Conservation (phyloP, 352 stramenopile genomes). For the Blastocystis sp. region DNA sequence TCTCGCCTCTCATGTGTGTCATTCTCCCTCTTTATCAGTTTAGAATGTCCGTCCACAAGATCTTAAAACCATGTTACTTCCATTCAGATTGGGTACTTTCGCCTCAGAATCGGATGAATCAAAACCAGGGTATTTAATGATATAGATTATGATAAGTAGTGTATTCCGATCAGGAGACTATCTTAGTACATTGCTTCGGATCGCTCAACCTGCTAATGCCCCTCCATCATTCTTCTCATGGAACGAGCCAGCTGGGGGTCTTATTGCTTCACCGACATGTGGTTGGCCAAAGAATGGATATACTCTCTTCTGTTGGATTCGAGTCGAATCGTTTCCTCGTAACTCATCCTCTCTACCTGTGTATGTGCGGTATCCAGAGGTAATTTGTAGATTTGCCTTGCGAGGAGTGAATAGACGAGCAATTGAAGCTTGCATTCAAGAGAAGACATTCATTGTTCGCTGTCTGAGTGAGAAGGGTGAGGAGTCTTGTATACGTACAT, state of each 20-base stretch:
- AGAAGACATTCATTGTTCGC: neutral
- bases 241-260: constrained; percentile 17
- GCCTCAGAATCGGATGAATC: constrained; percentile 47
- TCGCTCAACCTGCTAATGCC: neutral
- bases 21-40: neutral
- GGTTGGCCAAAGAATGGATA: constrained; percentile 63
- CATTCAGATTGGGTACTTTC: constrained; percentile 63
- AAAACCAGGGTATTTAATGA: constrained; percentile 11
- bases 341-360: neutral
- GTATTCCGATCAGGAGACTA: constrained; percentile 64
- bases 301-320: constrained; percentile 43
- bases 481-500: neutral
- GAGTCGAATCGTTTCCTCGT: constrained; percentile 21
- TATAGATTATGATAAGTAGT: neutral
- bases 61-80: constrained; percentile 58
- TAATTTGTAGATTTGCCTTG: constrained; percentile 15
- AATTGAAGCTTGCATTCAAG: neutral
- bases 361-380: neutral
- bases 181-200: constrained; percentile 58
- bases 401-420: neutral
- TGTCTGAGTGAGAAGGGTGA: constrained; percentile 42
- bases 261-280: neutral
- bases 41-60: constrained; percentile 65
- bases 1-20: constrained; percentile 45
- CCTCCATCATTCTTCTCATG: constrained; percentile 67